Percentiles rank a stretch among this genome's conserved stretches.
These are phyloP conservation scores for Leptomonas pyrrhocoris DNA, from an alignment of 208 protist genomes.

Conservation along the genomic window DNA sequence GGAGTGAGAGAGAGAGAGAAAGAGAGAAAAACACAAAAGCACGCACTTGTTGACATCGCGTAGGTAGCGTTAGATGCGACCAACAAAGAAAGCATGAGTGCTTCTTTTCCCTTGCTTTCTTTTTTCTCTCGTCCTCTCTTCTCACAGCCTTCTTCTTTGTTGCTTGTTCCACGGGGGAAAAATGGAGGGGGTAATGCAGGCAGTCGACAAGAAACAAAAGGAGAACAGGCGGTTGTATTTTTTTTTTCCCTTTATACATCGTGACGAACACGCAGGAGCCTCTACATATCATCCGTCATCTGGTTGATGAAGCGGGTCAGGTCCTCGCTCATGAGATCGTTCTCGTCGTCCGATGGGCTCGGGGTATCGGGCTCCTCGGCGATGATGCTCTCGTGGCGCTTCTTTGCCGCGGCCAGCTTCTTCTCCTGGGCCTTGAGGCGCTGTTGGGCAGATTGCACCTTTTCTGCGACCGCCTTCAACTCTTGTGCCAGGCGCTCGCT, in stretches of 20 bases:
- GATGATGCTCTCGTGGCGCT: slow-evolving; percentile 40
- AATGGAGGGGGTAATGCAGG: no score
- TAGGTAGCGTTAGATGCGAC: no score
- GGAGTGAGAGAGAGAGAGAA: not conserved
- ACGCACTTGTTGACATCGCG: no score
- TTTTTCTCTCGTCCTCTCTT: not conserved
- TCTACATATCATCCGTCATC: slow-evolving; percentile 63
- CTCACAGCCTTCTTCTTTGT: not conserved
- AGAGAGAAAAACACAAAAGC: not conserved
- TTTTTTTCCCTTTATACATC: not conserved
- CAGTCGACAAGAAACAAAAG: not conserved
- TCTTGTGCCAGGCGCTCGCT: slow-evolving; percentile 62
- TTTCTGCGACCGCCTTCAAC: slow-evolving; percentile 52
- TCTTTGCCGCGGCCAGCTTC: slow-evolving; percentile 56
- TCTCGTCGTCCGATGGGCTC: slow-evolving; percentile 56
- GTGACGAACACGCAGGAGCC: not conserved
- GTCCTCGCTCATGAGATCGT: slow-evolving; percentile 62
- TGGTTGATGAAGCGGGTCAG: slow-evolving; percentile 57
- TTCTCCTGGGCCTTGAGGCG: slow-evolving; percentile 62
- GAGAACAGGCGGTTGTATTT: not conserved
- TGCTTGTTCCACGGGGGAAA: not conserved
- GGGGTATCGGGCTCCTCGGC: slow-evolving; percentile 52
- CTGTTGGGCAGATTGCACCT: slow-evolving; percentile 54
- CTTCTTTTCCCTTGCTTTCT: no score
- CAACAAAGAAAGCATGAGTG: no score